phyloP scores from a whole-genome alignment of 768 basidiomycete species.

The Cystofilobasidium macerans region DNA sequence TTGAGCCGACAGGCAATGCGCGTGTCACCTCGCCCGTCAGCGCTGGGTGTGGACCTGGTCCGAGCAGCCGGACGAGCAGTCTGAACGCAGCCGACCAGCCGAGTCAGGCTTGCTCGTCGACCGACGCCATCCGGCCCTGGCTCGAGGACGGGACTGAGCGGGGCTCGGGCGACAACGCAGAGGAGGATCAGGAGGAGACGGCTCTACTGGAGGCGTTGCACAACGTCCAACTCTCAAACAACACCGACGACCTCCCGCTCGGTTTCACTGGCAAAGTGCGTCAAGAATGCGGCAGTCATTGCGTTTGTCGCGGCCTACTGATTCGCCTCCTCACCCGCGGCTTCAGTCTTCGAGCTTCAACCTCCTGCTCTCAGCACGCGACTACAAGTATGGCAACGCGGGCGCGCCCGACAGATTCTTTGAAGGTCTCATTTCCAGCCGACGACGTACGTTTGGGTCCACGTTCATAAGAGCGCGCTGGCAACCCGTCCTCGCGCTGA shows the following conservation, averaged over 20 bases:
- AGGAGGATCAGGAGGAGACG: conserved; percentile 14
- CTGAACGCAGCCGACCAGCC: neutral
- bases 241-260: neutral
- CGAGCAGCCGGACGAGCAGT: neutral
- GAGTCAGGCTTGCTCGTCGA: conserved; percentile 2
- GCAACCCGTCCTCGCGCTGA: too few species aligned
- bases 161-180: neutral
- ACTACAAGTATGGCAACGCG: conserved; percentile 18
- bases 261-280: conserved; percentile 23
- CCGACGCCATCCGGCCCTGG: conserved; percentile 14
- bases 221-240: neutral
- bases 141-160: neutral
- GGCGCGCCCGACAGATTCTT: neutral
- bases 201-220: neutral
- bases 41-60: neutral
- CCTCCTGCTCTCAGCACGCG: conserved; percentile 8
- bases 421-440: neutral
- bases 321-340: neutral
- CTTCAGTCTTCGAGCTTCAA: conserved; percentile 14
- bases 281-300: neutral
- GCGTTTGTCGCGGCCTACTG: too few species aligned
- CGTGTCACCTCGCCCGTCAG: neutral
- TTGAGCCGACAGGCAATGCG: conserved; percentile 10
- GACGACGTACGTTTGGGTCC: conserved; percentile 14
- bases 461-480: too few species aligned